Conservation (phyloP, 495 filamentous ascomycete species). For the Penicillium antarcticum region DNA sequence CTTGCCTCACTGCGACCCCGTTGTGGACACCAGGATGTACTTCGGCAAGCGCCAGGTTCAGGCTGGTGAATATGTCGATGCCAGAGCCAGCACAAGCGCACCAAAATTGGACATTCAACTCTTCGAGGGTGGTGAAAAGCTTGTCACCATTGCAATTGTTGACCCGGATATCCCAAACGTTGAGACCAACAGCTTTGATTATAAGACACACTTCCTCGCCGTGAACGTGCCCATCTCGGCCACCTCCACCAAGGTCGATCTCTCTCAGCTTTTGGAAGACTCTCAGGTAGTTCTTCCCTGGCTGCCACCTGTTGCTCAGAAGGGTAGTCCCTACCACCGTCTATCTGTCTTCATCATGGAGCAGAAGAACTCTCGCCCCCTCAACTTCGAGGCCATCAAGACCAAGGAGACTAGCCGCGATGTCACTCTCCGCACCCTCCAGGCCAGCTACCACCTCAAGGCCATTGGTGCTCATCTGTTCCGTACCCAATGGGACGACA, state of each 20-base stretch:
- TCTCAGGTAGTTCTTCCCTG: slow-evolving; percentile 72
- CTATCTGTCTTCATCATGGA: slow-evolving; percentile 78
- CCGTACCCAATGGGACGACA: slow-evolving; percentile 84
- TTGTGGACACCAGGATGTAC: slow-evolving; percentile 71
- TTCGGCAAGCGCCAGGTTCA: slow-evolving; percentile 65
- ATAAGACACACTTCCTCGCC: slow-evolving; percentile 82
- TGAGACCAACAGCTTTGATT: slow-evolving; percentile 71
- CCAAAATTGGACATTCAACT: slow-evolving; percentile 78
- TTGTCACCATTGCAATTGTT: slow-evolving; percentile 80
- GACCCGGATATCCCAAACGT: slow-evolving; percentile 87
- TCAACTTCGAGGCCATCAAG: slow-evolving; percentile 62
- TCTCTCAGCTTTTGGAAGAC: slow-evolving; percentile 49
- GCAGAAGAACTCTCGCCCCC: slow-evolving; percentile 58
- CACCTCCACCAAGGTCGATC: slow-evolving; percentile 47
- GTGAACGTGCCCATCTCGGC: slow-evolving; percentile 61
- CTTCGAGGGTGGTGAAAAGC: slow-evolving; percentile 75
- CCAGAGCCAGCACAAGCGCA: slow-evolving; percentile 60
- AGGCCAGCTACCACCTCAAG: slow-evolving; percentile 61
- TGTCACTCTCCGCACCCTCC: slow-evolving; percentile 67
- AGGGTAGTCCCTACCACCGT: slow-evolving; percentile 88
- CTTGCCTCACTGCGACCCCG: slow-evolving; percentile 78
- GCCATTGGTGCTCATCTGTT: slow-evolving; percentile 84
- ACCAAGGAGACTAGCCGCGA: slow-evolving; percentile 52
- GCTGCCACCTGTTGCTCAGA: slow-evolving; percentile 81
- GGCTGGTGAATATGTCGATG: slow-evolving; percentile 77